phyloP scores from a whole-genome alignment of 257 asterid species.

The Petunia axillaris region DNA sequence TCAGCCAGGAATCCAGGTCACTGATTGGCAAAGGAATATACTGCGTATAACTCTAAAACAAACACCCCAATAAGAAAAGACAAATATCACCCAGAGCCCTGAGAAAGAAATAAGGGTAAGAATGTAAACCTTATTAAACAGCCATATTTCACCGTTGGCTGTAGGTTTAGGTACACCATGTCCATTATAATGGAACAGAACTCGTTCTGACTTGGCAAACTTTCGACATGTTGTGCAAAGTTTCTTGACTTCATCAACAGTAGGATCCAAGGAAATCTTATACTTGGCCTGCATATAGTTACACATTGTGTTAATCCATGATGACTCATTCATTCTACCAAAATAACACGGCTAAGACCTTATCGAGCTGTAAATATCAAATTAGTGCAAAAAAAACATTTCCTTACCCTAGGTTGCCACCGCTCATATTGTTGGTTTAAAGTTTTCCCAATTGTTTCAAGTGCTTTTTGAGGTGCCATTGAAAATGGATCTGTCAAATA shows the following conservation, averaged over 20 bases:
- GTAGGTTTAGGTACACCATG: conserved; percentile 99
- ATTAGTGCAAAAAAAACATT: not conserved
- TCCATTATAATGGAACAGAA: conserved; percentile 94
- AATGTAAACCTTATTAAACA: conserved; percentile 78
- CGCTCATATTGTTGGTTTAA: conserved; percentile 68
- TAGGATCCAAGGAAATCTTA: conserved; percentile 88
- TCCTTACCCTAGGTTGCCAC: conserved; percentile 85
- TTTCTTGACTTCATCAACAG: conserved; percentile 94
- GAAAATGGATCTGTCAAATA: conserved; percentile 70
- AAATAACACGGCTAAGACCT: conserved; percentile 1
- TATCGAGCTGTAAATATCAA: conserved; percentile 23
- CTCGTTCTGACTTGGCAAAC: conserved; percentile 96
- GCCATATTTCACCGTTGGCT: conserved; percentile 95
- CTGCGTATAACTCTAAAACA: conserved; percentile 84
- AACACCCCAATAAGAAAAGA: conserved; percentile 31
- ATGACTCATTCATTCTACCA: conserved; percentile 24
- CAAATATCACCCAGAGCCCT: conserved; percentile 22
- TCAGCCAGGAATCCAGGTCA: conserved; percentile 97
- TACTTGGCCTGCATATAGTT: conserved; percentile 71
- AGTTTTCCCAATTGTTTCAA: conserved; percentile 62
- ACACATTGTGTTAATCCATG: conserved; percentile 24
- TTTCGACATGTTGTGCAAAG: conserved; percentile 93
- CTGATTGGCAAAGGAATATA: conserved; percentile 89
- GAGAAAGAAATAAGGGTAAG: conserved; percentile 22
- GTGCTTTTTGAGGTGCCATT: conserved; percentile 71